Base-by-base conservation (phyloP, 1,139 yeast genomes). In the Groenewaldozyma auringiensis region DNA sequence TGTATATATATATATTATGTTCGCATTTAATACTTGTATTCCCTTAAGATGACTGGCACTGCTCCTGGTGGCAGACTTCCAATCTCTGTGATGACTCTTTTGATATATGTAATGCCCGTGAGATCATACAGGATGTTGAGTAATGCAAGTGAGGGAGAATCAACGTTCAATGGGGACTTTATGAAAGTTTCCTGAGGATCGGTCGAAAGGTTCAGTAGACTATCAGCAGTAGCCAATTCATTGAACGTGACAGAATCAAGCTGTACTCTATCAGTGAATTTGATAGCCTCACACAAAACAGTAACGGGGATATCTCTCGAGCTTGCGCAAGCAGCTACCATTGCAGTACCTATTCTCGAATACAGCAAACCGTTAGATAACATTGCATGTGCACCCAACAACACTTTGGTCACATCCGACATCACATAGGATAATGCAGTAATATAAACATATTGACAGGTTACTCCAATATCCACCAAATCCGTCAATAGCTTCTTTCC, bases 31-130 rank as follows among this genome's bases (percentile, higher is more conserved):
- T 31, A 33, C 40, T 86, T 86, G 66, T 92, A 92, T 64, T 92
- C 98, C 66, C 97, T 78, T 58, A 92, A 72, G 51, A 92, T 87
- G 39, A 92, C 97, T 27, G 98, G 98, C 50, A 92, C 97, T 1
- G 97, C 87, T 6, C 95, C 85, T 39, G 98, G 95, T 4, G 98
- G 98, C 54, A 94, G 73, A 3, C 95, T 87, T 21, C 99, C 99
- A 52, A 89, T 78, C 63, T 92, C 99, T 1, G 98, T 92, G 44
- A 94, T 86, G 49, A 94, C 89, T 69, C 94, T 92, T 63, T 89
- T 88, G 57, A 92, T 87, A 58, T 85, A 86, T 54, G 82, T 88
- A 17, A 96, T 95, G 33, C 96, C 97, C 1, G 97, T 89, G 57
- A 92, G 75, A 65, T 92, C 99, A 65, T 87, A 94, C 76, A 92